Evolutionary conservation across 108 stramenopile species (phyloP), one percentile per base, ranked within the genome.

Genomic region (Nitzschia sp.): DNA sequence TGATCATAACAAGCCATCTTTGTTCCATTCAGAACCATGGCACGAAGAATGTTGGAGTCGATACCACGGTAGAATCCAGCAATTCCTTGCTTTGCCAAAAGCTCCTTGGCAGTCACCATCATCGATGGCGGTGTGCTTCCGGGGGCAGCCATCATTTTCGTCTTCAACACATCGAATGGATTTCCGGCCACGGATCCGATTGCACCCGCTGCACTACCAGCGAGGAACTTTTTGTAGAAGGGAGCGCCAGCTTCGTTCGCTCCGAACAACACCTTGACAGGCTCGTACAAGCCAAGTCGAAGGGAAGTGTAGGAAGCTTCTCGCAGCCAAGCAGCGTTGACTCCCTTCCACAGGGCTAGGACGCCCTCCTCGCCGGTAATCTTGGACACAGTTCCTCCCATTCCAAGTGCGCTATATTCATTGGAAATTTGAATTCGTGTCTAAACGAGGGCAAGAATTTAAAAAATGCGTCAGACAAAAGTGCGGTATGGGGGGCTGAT

Each of bases 281-380:
- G 96, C 66, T 88, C 91, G 80, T 96, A 96, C 34, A 92, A 78
- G 59, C 96, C 96, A 35, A 96, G 83, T 52, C 92, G 90, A 63
- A 96, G 80, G 38, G 93, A 94, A 30, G 96, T 96, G 82, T 96
- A 96, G n/a, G 92, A 90, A 21, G 92, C 86, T 66, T 96, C 96
- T 41, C 96, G 91, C 45, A 93, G 71, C 89, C 90, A 91, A 21
- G 94, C 94, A 31, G 94, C 94, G 45, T 88, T 87, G 23, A 95
- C 88, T 81, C 94, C 94, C 71, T 95, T 95, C 85, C 87, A 95
- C 57, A 95, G 84, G 32, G 91, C 92, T 32, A 74, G 38, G 19
- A 90, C 66, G 9, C 92, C 95, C 69, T 96, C 95, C 15, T 77
- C 77, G 23, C 83, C 68, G 22, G 85, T 79, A 28, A 93, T 84